Conservation (phyloP, 2,329 filamentous ascomycete species). For the Rutstroemia sydowiana region DNA sequence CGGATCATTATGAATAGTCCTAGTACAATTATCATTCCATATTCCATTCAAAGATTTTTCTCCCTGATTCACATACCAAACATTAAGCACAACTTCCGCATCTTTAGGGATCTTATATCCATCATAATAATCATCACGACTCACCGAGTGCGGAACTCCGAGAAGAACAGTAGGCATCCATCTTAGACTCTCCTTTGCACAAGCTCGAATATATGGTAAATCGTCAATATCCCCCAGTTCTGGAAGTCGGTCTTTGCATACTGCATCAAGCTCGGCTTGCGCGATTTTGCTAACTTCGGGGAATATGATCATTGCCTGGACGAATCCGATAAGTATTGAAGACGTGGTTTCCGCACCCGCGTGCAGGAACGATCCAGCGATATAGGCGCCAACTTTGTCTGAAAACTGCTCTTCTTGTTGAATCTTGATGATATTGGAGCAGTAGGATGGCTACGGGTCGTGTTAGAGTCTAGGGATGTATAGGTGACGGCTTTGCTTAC, state of each 20-base stretch:
- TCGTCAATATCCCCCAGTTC: slow-evolving; percentile 36
- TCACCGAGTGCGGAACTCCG: slow-evolving; percentile 29
- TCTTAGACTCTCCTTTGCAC: slow-evolving; percentile 40
- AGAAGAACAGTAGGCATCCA: slow-evolving; percentile 32
- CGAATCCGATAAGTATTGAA: slow-evolving; percentile 30
- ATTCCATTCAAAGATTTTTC: not conserved
- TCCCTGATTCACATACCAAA: slow-evolving; percentile 24
- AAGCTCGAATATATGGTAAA: slow-evolving; percentile 37
- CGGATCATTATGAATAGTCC: slow-evolving; percentile 29
- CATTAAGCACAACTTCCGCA: slow-evolving; percentile 31
- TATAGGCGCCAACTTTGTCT: not conserved
- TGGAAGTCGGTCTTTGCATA: slow-evolving; percentile 42
- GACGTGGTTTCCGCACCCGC: slow-evolving; percentile 34
- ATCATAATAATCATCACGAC: slow-evolving; percentile 17
- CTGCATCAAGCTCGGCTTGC: slow-evolving; percentile 38
- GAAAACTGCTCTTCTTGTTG: not conserved
- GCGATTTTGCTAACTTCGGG: slow-evolving; percentile 40
- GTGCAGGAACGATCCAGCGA: slow-evolving; percentile 26
- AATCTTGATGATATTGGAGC: slow-evolving; percentile 7
- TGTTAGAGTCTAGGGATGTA: not conserved
- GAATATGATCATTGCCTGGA: slow-evolving; percentile 29
- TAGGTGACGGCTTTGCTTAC: slow-evolving; percentile 2
- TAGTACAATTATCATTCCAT: not conserved
- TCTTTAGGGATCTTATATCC: slow-evolving; percentile 39
- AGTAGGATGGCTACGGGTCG: slow-evolving; percentile 11